These are phyloP conservation scores for Diaporthe capsici DNA, from an alignment of 2,329 filamentous ascomycete genomes.

Conservation along the genomic window DNA sequence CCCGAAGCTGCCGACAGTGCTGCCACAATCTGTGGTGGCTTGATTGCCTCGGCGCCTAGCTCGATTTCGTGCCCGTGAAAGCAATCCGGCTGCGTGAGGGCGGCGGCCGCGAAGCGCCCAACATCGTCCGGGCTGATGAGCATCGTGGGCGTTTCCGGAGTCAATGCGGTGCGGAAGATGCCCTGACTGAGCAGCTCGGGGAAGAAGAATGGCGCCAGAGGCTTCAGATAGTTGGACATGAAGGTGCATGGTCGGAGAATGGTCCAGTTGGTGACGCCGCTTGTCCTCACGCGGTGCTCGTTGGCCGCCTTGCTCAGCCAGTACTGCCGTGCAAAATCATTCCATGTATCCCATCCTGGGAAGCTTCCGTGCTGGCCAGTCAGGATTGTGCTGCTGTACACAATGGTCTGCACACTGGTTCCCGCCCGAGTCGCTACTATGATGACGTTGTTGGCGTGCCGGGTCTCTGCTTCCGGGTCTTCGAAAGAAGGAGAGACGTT, in stretches of 20 bases:
- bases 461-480: neutral
- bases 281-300: neutral
- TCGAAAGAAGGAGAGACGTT: neutral
- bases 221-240: neutral
- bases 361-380: neutral
- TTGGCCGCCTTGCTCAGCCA: neutral
- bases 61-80: neutral
- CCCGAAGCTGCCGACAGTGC: neutral
- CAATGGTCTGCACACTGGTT: neutral
- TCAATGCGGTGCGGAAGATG: neutral
- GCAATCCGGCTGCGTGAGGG: neutral
- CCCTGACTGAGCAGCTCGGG: neutral
- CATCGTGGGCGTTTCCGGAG: neutral
- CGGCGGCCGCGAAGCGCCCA: neutral
- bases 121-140: neutral
- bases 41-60: neutral
- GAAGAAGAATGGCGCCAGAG: neutral
- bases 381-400: neutral
- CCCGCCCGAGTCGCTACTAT: neutral
- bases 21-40: neutral
- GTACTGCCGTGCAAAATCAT: neutral
- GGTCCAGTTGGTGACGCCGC: neutral
- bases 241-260: neutral
- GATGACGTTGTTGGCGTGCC: neutral
- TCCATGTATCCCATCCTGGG: neutral